Evolutionary conservation across 2,329 filamentous ascomycete genomes (phyloP).

Genomic region (Fonsecaea pugnacius): DNA sequence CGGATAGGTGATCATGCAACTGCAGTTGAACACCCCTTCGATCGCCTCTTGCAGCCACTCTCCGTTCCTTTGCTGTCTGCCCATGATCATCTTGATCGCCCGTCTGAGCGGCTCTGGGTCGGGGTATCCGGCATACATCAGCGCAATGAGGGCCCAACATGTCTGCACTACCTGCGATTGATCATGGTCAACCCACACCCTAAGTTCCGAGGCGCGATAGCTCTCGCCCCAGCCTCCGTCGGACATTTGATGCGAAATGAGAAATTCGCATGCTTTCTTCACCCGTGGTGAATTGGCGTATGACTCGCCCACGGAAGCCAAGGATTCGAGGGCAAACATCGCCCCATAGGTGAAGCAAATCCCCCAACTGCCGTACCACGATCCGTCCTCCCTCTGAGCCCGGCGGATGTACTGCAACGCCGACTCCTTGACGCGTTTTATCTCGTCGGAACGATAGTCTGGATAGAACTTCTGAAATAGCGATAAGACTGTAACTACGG

Average conservation of each 20-base stretch:
- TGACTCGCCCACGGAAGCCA: slow-evolving; percentile 79
- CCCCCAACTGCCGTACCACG: slow-evolving; percentile 97
- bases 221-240: slow-evolving; percentile 98
- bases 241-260: slow-evolving; percentile 78
- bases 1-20: slow-evolving; percentile 97
- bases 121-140: slow-evolving; percentile 83
- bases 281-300: slow-evolving; percentile 74
- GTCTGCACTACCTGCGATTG: slow-evolving; percentile 92
- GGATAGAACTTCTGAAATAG: slow-evolving; percentile 83
- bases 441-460: slow-evolving; percentile 75
- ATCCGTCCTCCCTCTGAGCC: slow-evolving; percentile 78
- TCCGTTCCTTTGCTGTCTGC: slow-evolving; percentile 81
- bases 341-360: slow-evolving; percentile 97
- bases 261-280: slow-evolving; percentile 78
- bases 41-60: slow-evolving; percentile 96
- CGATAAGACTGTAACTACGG: slow-evolving; percentile 83
- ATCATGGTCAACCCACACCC: slow-evolving; percentile 70
- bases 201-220: slow-evolving; percentile 81
- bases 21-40: slow-evolving; percentile 98
- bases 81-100: slow-evolving; percentile 80
- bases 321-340: slow-evolving; percentile 92
- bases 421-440: slow-evolving; percentile 70
- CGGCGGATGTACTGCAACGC: slow-evolving; percentile 83
- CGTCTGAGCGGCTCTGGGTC: slow-evolving; percentile 71
- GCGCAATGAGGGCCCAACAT: slow-evolving; percentile 80